These are phyloP conservation scores for Apiospora rasikravindrae DNA, from an alignment of 2,329 filamentous ascomycete species.

Conservation along the genomic window DNA sequence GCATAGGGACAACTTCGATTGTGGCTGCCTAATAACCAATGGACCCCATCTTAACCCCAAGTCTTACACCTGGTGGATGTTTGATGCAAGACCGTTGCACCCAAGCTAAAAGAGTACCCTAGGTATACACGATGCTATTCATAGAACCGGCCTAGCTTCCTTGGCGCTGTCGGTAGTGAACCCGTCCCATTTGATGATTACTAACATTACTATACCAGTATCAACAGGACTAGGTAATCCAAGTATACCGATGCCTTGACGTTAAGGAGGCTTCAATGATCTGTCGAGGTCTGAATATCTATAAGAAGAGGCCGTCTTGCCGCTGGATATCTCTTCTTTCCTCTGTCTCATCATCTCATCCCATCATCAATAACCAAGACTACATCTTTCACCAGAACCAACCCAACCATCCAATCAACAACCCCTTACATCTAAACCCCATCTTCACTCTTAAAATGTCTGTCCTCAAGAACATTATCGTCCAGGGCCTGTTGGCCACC, in stretches of 20 bases:
- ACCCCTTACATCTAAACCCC: no score
- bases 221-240: background rate
- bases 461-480: background rate
- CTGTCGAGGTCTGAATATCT: background rate
- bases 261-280: background rate
- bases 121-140: background rate
- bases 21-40: background rate
- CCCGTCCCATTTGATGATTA: no score
- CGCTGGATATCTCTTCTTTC: background rate
- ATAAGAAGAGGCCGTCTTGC: background rate
- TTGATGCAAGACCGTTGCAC: background rate
- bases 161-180: background rate
- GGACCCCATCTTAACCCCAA: background rate
- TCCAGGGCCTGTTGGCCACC: background rate
- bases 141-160: background rate
- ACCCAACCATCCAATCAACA: background rate
- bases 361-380: background rate
- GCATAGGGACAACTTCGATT: background rate
- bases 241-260: background rate
- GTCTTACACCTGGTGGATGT: background rate
- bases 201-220: background rate
- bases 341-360: background rate
- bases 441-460: background rate
- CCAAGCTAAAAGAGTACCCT: background rate
- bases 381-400: background rate